Evolutionary conservation across 1,139 yeast genomes (phyloP), one percentile per base, ranked within the genome.

Genomic region (Ashbya aceris): DNA sequence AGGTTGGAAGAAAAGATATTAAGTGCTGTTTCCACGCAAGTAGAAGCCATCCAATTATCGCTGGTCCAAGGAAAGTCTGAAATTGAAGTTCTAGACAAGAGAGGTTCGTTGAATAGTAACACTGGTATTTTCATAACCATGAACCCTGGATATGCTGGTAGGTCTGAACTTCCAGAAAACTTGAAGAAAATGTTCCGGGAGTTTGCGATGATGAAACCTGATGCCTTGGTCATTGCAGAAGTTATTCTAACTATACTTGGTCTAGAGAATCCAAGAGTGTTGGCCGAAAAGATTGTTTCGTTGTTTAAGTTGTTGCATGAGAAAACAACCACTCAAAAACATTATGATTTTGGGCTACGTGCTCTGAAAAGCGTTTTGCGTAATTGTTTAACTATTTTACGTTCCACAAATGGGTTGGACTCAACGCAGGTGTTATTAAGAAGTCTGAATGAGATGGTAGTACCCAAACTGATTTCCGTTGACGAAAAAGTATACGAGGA

Each of bases 271-370:
- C 75, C 91, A 0, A 50, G 60, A 4, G 54, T 53, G 0, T 56
- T 83, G n/a, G 64, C 94, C 0, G 38, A 50, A 1, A 57, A 60
- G 6, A 62, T 84, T 29, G 85, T 83, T 0, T 71, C 76, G 0
- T 69, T 84, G 39, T 82, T 86, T 51, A 50, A 54, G 1, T 64
- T 59, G 1, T 57, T 89, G 27, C 56, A 60, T 4, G 17, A 27
- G 0, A 40, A 48, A 0, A 61, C 77, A 8, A 70, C 85, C 0
- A 30, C 50, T 0, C 96, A 86, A 55, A 55, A 64, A 2, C 97
- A 89, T 58, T 91, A 91, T 54, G 96, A 91, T 54, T 91, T 91
- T 69, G 96, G 97, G 0, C 66, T 89, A 34, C 70, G 96, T 45
- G 80, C 95, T 0, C 61, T 89, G 43, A 89, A 87, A 55, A 70